phyloP scores from a whole-genome alignment of 768 basidiomycete genomes.

The Kwoniella bestiolae region DNA sequence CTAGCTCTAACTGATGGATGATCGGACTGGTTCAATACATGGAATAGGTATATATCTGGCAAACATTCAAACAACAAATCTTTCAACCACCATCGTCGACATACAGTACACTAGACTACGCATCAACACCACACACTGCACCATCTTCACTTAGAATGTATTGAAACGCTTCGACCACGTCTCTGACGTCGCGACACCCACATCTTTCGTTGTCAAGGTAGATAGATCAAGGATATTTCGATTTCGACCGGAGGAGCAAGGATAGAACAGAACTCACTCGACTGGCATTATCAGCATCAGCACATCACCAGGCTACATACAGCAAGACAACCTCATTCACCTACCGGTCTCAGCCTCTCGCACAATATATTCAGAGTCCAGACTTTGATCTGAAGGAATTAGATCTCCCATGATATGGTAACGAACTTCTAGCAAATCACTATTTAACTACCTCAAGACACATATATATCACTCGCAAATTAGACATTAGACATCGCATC shows the following conservation, averaged over 20 bases:
- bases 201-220: neutral
- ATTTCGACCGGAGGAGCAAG: neutral
- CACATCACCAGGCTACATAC: too few relatives aligned
- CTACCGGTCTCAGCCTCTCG: neutral
- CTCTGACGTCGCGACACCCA: slow-evolving; percentile 4
- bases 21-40: too few relatives aligned
- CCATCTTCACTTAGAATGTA: neutral
- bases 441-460: too few relatives aligned
- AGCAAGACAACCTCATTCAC: neutral
- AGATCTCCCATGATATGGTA: slow-evolving; percentile 1
- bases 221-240: neutral
- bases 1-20: neutral
- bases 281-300: neutral
- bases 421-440: too few relatives aligned
- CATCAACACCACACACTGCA: neutral
- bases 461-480: too few relatives aligned
- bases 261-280: neutral
- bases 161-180: slow-evolving; percentile 3
- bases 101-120: neutral
- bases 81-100: neutral
- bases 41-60: too few relatives aligned
- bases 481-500: neutral
- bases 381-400: neutral
- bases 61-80: too few relatives aligned
- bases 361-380: neutral